Conservation (phyloP, 306 rosid species). For the Carpinus viminea region DNA sequence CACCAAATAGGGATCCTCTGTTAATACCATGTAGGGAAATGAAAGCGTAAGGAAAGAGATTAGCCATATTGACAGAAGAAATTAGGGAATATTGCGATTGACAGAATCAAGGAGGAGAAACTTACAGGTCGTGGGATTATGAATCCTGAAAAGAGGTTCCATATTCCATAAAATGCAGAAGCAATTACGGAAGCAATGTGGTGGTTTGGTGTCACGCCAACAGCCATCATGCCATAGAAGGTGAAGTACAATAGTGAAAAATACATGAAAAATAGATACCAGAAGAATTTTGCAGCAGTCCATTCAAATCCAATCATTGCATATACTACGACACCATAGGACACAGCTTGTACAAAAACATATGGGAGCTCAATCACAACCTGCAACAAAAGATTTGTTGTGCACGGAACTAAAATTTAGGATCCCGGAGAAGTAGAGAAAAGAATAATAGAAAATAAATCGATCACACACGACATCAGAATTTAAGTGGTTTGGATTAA, state of each 20-base stretch:
- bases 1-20: conserved; percentile 40
- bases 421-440: too few species aligned
- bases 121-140: conserved; percentile 50
- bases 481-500: too few species aligned
- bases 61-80: too few species aligned
- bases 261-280: conserved; percentile 60
- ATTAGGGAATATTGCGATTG: too few species aligned
- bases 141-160: conserved; percentile 70
- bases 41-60: background rate
- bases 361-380: conserved; percentile 57
- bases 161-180: conserved; percentile 49
- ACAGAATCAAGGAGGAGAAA: background rate
- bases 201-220: conserved; percentile 58
- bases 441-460: too few species aligned
- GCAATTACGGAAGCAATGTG: conserved; percentile 54
- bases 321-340: conserved; percentile 48
- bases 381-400: conserved; percentile 26
- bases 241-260: conserved; percentile 59
- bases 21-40: background rate
- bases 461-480: too few species aligned
- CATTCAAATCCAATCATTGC: conserved; percentile 66
- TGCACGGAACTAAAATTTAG: too few species aligned
- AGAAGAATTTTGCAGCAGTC: conserved; percentile 50
- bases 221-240: conserved; percentile 62
- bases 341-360: conserved; percentile 39